These are phyloP conservation scores for Venturia carpophila DNA, from an alignment of 2,329 filamentous ascomycete species.

Conservation along the genomic window DNA sequence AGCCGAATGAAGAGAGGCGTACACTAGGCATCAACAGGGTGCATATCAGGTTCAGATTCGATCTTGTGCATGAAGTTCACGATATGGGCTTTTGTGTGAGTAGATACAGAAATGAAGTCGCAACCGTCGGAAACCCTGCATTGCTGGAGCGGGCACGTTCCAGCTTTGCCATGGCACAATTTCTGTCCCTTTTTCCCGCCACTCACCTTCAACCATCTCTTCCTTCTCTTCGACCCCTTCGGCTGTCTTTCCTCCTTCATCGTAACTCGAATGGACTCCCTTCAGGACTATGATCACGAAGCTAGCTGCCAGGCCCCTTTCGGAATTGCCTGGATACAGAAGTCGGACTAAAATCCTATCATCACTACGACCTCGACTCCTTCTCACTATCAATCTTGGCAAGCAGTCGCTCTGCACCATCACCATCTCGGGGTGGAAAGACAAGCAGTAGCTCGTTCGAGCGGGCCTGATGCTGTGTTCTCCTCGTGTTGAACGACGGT, in stretches of 20 bases:
- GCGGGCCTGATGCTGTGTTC: too few relatives aligned
- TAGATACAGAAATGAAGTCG: background rate
- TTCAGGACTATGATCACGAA: slow-evolving; percentile 16
- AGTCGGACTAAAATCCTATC: slow-evolving; percentile 19
- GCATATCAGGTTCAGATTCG: background rate
- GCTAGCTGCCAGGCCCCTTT: slow-evolving; percentile 8
- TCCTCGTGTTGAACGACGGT: too few relatives aligned
- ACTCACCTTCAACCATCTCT: slow-evolving; percentile 16
- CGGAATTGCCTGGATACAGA: slow-evolving; percentile 12
- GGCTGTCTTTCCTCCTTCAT: slow-evolving; percentile 12
- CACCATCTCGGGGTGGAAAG: too few relatives aligned
- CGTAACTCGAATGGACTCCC: slow-evolving; percentile 18
- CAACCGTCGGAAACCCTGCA: too few relatives aligned
- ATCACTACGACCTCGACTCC: slow-evolving; percentile 13
- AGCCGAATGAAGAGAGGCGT: background rate
- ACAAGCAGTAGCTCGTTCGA: too few relatives aligned
- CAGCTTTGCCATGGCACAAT: slow-evolving; percentile 12
- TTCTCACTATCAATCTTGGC: too few relatives aligned
- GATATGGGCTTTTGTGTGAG: background rate
- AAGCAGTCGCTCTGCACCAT: too few relatives aligned
- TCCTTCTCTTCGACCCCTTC: slow-evolving; percentile 16
- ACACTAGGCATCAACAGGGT: background rate
- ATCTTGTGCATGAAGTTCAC: background rate
- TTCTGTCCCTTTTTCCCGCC: background rate
- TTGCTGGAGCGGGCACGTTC: background rate